Conservation (phyloP, 495 filamentous ascomycete species). For the Lasiosphaeria hispida region DNA sequence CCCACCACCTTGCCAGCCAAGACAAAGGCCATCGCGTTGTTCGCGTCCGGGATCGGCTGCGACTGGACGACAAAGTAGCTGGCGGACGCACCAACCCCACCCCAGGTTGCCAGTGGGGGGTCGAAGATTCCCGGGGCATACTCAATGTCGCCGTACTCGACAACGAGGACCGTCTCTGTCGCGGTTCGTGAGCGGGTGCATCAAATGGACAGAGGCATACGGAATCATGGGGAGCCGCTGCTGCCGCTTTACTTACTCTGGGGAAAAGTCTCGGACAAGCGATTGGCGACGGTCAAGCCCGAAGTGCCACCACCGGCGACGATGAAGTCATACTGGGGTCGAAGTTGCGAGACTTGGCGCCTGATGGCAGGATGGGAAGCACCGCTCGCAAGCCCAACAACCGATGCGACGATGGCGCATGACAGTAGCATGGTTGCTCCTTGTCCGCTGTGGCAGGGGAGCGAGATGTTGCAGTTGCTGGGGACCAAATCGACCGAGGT, state of each 20-base stretch:
- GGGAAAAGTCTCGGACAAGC: background rate
- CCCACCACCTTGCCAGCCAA: slow-evolving; percentile 7
- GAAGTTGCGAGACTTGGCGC: no score
- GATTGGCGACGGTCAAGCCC: background rate
- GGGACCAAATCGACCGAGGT: no score
- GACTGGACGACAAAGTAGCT: slow-evolving; percentile 4
- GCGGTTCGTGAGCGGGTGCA: background rate
- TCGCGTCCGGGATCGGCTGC: background rate
- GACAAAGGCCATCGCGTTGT: slow-evolving; percentile 12
- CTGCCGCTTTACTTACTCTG: no score
- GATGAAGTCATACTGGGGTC: slow-evolving; percentile 7
- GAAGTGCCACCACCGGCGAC: slow-evolving; percentile 1
- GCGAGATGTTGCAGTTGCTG: no score
- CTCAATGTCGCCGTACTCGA: slow-evolving; percentile 16
- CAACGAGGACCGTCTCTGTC: slow-evolving; percentile 9
- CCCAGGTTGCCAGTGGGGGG: slow-evolving; percentile 4
- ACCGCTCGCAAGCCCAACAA: no score
- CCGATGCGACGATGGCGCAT: no score
- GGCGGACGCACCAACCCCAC: background rate
- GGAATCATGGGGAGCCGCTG: no score
- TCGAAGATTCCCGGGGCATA: slow-evolving; percentile 13
- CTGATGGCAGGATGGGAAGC: no score
- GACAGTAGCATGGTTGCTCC: no score
- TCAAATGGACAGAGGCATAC: background rate
- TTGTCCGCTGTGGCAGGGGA: no score